Percentiles rank a stretch among this genome's conserved stretches.
phyloP scores from a whole-genome alignment of 306 rosid species.

The Benincasa hispida region DNA sequence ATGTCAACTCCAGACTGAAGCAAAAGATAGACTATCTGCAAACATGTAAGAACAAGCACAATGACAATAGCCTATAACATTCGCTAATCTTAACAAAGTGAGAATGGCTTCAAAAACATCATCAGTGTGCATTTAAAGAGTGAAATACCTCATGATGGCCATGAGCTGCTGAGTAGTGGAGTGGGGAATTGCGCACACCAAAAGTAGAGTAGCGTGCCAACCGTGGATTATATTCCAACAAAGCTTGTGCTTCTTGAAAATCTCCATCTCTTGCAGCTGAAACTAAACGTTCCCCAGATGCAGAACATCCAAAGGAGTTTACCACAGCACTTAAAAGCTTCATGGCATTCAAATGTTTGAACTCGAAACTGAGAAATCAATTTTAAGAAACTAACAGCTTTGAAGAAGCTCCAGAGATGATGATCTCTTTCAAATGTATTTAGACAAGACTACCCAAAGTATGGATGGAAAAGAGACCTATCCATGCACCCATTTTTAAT shows the following conservation, averaged over 20 bases:
- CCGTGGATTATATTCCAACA: slow-evolving; percentile 84
- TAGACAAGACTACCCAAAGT: neutral
- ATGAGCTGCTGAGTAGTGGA: slow-evolving; percentile 96
- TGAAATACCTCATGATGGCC: slow-evolving; percentile 87
- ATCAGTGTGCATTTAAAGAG: slow-evolving; percentile 8
- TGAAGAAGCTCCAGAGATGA: neutral
- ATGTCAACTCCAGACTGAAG: slow-evolving; percentile 94
- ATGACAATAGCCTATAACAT: neutral
- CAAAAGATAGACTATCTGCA: slow-evolving; percentile 72
- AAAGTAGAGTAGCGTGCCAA: slow-evolving; percentile 87
- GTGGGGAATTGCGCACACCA: slow-evolving; percentile 92
- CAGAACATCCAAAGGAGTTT: slow-evolving; percentile 97
- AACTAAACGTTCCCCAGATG: slow-evolving; percentile 90
- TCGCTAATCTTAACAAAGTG: neutral
- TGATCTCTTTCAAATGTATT: neutral
- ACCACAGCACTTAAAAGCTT: slow-evolving; percentile 64
- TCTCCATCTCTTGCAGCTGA: slow-evolving; percentile 99
- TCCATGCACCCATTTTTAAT: neutral
- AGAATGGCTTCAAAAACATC: slow-evolving; percentile 8
- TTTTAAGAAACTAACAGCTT: neutral
- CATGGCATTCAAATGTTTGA: slow-evolving; percentile 27
- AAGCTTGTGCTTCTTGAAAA: slow-evolving; percentile 90
- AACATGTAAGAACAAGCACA: slow-evolving; percentile 8
- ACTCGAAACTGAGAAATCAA: neutral
- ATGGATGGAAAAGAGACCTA: neutral